These are phyloP conservation scores for Coprinopsis sp. DNA, from an alignment of 768 basidiomycete species.

Conservation along the genomic window DNA sequence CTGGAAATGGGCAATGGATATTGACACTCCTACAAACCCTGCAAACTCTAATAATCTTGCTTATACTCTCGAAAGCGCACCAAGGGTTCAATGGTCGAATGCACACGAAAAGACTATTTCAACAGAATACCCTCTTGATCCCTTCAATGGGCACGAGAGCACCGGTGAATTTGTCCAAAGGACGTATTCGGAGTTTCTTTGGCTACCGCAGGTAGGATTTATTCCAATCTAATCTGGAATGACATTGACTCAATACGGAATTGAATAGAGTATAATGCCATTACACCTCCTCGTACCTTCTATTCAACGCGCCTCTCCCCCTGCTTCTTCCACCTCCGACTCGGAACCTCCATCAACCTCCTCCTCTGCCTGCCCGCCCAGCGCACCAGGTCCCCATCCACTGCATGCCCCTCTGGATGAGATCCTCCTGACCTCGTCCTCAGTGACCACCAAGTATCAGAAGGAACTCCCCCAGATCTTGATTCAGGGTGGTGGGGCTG, in stretches of 20 bases:
- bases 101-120: slow-evolving; percentile 56
- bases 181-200: slow-evolving; percentile 73
- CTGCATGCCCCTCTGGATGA: slow-evolving; percentile 58
- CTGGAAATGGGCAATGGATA: too few species aligned
- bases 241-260: neutral
- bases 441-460: slow-evolving; percentile 57
- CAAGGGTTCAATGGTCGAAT: slow-evolving; percentile 40
- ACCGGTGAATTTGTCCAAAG: slow-evolving; percentile 55
- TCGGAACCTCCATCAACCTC: too few species aligned
- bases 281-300: slow-evolving; percentile 52
- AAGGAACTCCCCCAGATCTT: slow-evolving; percentile 59
- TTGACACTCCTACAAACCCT: too few species aligned
- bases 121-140: slow-evolving; percentile 52
- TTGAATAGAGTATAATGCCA: slow-evolving; percentile 61
- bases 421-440: slow-evolving; percentile 55
- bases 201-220: slow-evolving; percentile 64
- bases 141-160: slow-evolving; percentile 38
- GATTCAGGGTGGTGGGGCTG: slow-evolving; percentile 52
- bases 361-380: too few species aligned
- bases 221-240: neutral
- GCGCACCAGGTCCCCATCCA: too few species aligned
- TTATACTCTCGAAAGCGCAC: neutral
- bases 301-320: slow-evolving; percentile 50
- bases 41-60: neutral
- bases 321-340: slow-evolving; percentile 25